A percentile compares a stretch with the other conserved stretches of the same genome.
Evolutionary conservation across 768 basidiomycete genomes (phyloP).

Genomic region (Tephrocybe sp.): DNA sequence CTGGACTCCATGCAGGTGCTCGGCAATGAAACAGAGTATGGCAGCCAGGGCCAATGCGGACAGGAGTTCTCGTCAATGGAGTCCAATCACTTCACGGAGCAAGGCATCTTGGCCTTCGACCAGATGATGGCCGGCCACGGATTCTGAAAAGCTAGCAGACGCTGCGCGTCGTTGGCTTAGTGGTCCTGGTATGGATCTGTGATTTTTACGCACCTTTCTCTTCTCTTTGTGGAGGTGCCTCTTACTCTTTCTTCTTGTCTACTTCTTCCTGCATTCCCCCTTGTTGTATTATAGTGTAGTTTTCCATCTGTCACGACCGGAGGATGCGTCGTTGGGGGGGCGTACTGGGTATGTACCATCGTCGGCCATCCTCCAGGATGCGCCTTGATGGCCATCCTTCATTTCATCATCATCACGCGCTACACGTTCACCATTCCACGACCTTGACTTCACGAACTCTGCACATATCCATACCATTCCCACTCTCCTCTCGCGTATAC

Average conservation of each 20-base stretch:
- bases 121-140: slow-evolving; percentile 39
- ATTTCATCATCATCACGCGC: slow-evolving; percentile 18
- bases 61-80: slow-evolving; percentile 33
- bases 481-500: slow-evolving; percentile 5
- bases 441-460: slow-evolving; percentile 9
- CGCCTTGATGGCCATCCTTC: slow-evolving; percentile 39
- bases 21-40: slow-evolving; percentile 14
- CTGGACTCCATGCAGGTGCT: slow-evolving; percentile 26
- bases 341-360: slow-evolving; percentile 32
- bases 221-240: background rate
- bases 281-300: slow-evolving; percentile 34
- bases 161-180: slow-evolving; percentile 36
- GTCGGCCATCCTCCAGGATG: slow-evolving; percentile 31
- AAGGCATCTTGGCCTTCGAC: slow-evolving; percentile 36
- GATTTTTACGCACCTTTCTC: slow-evolving; percentile 18
- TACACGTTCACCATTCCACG: slow-evolving; percentile 15
- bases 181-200: slow-evolving; percentile 32
- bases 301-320: slow-evolving; percentile 16
- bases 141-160: slow-evolving; percentile 25
- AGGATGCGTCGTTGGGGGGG: slow-evolving; percentile 37
- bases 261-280: slow-evolving; percentile 5
- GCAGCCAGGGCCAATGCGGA: slow-evolving; percentile 25
- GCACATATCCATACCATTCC: slow-evolving; percentile 13
- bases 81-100: slow-evolving; percentile 22
- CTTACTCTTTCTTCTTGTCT: background rate